Evolutionary conservation across 805 yeast genomes (phyloP).

Genomic region (Starmera amethionina): DNA sequence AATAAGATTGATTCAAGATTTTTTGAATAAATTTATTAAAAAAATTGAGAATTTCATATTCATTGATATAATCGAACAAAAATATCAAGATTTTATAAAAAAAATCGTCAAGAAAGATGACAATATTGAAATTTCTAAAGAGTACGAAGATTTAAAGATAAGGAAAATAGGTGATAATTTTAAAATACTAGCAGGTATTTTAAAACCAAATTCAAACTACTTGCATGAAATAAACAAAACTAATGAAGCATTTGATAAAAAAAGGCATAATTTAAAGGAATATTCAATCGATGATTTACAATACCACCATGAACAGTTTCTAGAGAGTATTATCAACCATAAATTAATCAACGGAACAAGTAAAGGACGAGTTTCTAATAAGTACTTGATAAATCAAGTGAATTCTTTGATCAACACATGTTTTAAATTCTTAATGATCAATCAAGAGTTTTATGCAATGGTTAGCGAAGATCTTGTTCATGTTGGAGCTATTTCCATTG

Average conservation of each 20-base stretch:
- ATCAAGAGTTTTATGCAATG: constrained; percentile 26
- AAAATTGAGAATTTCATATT: constrained; percentile 23
- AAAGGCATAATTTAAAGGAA: constrained; percentile 14
- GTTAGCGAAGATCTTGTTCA: constrained; percentile 22
- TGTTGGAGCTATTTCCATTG: constrained; percentile 12
- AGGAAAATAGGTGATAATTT: constrained; percentile 15
- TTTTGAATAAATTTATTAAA: constrained; percentile 21
- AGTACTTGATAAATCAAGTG: constrained; percentile 32
- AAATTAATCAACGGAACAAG: constrained; percentile 22
- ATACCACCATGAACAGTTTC: constrained; percentile 22
- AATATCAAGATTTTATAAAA: constrained; percentile 18
- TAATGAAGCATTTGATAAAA: constrained; percentile 1
- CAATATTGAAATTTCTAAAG: constrained; percentile 13
- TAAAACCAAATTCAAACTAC: constrained; percentile 20
- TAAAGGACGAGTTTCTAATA: constrained; percentile 27
- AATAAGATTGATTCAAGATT: constrained; percentile 22
- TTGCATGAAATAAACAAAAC: constrained; percentile 9
- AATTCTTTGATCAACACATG: constrained; percentile 26
- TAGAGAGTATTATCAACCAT: constrained; percentile 26
- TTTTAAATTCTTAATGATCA: constrained; percentile 28
- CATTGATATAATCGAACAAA: constrained; percentile 21
- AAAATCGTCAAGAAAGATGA: constrained; percentile 8
- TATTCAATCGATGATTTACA: constrained; percentile 41
- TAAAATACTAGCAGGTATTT: constrained; percentile 17
- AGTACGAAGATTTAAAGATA: constrained; percentile 26